These are phyloP conservation scores for Fusarium globosum DNA, from an alignment of 2,329 filamentous ascomycete genomes.

Conservation along the genomic window DNA sequence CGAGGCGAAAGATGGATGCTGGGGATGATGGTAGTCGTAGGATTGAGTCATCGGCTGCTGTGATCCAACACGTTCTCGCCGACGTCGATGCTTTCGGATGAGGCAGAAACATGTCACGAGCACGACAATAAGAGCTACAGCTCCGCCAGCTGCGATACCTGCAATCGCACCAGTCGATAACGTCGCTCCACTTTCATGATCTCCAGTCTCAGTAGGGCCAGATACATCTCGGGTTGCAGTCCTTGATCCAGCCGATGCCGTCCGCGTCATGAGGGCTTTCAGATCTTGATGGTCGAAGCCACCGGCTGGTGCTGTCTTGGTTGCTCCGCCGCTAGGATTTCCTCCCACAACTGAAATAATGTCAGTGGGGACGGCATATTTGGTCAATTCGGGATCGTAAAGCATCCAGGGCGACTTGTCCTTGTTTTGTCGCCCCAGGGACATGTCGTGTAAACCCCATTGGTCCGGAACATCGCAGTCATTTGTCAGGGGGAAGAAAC, in stretches of 20 bases:
- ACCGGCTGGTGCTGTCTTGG: constrained; percentile 58
- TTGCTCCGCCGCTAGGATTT: constrained; percentile 62
- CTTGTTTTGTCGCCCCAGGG: constrained; percentile 62
- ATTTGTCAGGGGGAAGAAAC: constrained; percentile 62
- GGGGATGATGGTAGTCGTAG: constrained; percentile 41
- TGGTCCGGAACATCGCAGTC: constrained; percentile 63
- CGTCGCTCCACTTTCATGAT: constrained; percentile 27
- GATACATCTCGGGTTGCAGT: constrained; percentile 61
- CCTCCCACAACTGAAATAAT: constrained; percentile 63
- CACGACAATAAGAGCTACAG: constrained; percentile 44
- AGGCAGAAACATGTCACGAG: constrained; percentile 47
- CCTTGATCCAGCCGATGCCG: constrained; percentile 57
- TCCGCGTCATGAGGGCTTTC: constrained; percentile 63
- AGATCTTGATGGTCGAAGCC: constrained; percentile 65
- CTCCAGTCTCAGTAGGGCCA: constrained; percentile 21
- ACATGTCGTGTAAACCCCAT: constrained; percentile 68
- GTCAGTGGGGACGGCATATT: constrained; percentile 63
- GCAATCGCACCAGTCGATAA: constrained; percentile 55
- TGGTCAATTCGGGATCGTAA: constrained; percentile 60
- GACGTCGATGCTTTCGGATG: constrained; percentile 43
- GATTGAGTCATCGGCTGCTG: constrained; percentile 42
- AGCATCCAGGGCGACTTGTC: constrained; percentile 61
- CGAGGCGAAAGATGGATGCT: constrained; percentile 33
- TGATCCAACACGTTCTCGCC: constrained; percentile 23
- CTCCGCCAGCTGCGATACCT: constrained; percentile 57